Evolutionary conservation across 2,329 filamentous ascomycete species (phyloP), one percentile per base, ranked within the genome.

Genomic region (Calcarisporium arbuscula): DNA sequence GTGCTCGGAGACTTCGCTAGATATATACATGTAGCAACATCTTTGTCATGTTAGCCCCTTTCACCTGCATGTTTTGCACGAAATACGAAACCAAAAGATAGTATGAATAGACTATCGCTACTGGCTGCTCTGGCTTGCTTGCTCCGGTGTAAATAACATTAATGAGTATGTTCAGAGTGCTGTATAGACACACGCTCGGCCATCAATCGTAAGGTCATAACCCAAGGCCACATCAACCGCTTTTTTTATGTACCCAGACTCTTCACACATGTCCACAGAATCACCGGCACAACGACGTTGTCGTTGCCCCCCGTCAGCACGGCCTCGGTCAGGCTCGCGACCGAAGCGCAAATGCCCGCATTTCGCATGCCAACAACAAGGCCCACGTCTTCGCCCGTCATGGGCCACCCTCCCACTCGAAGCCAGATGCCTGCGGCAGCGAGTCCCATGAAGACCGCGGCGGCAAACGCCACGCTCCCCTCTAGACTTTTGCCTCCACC

Each of bases 301-400:
- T 98, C 92, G 60, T 98, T 98, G 19, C 90, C 92, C 3, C 92
- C 92, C 11, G 92, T 96, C 44, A 98, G 65, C 30, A 95, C 90
- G 18, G 92, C 89, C 65, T 98, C 92, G 34, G 92, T 94, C 47
- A 95, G 70, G 59, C 89, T 95, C 19, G 89, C 86, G 38, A 88
- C 76, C 27, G 73, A 72, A 6, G 85, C 88, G 45, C 88, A 94
- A 30, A 85, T 53, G 5, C 69, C 65, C 9, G 82, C 78, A 53
- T 90, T 92, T 5, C 79, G 77, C 45, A 80, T 67, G 26, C 52
- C 47, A 6, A 29, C 40, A 18, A 54, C 9, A 14, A 48, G 4
- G 20, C 48, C 44, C 6, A 38, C 34, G 1, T 80, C 77, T 55
- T 50, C 51, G 18, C 49, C 49, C 5, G 50, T 45, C 26, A 79